Percentiles rank a stretch among this genome's conserved stretches.
phyloP scores from a whole-genome alignment of 1,139 yeast genomes.

The Spencermartinsiella ligniputridi region DNA sequence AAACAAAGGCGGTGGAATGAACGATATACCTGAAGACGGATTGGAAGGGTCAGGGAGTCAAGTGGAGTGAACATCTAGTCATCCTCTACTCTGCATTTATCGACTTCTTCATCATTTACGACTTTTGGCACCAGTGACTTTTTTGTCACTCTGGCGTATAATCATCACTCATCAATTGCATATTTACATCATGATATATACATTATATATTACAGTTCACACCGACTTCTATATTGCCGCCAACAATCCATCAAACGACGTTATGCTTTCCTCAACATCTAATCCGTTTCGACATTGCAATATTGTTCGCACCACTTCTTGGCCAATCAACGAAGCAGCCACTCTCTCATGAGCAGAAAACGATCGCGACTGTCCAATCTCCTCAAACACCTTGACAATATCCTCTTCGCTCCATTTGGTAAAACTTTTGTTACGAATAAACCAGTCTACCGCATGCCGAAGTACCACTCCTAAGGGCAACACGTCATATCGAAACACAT shows the following conservation, averaged over 20 bases:
- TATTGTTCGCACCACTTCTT: constrained; percentile 20
- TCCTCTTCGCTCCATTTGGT: constrained; percentile 21
- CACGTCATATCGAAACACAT: constrained; percentile 24
- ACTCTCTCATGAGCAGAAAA: constrained; percentile 14
- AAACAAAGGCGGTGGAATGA: neutral
- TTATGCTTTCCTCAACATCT: constrained; percentile 16
- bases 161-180: too few species aligned
- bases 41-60: neutral
- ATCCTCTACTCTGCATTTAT: too few species aligned
- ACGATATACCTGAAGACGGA: neutral
- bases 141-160: too few species aligned
- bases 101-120: too few species aligned
- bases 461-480: constrained; percentile 21
- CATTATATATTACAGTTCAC: too few species aligned
- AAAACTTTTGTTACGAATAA: constrained; percentile 17
- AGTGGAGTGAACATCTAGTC: neutral
- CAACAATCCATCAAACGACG: neutral
- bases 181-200: too few species aligned
- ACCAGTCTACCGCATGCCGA: constrained; percentile 21
- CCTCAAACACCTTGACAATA: constrained; percentile 19
- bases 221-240: too few species aligned
- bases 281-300: constrained; percentile 20
- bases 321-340: constrained; percentile 19
- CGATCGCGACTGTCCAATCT: constrained; percentile 16
- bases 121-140: too few species aligned